Base-by-base conservation (phyloP, 495 filamentous ascomycete species). In the Aspergillus coremiiformis region DNA sequence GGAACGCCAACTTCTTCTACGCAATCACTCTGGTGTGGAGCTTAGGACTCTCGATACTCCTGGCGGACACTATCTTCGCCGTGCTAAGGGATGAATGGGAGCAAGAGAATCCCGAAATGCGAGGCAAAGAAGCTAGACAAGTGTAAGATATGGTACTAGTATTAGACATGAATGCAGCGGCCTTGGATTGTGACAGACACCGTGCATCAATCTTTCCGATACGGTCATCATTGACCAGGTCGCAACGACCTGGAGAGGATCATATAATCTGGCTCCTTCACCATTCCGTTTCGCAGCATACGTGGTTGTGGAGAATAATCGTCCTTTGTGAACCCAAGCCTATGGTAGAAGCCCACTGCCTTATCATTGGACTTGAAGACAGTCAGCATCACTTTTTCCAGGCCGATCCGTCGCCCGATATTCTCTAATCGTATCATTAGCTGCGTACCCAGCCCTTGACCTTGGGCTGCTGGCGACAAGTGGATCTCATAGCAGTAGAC, bases 1-100 rank as follows among this genome's bases (percentile, higher is more conserved):
- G 94, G 26, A 98, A 98, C 62, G 93, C 93, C 35, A 98, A 98
- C 66, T 98, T 98, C 73, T 98, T 97, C 72, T 98, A 98, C 61
- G 93, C 93, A 60, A 97, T 98, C 63, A 98, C 93, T 4, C 78
- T 98, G 0, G 93, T 97, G 14, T 98, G 93, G 93, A 93, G 89
- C 60, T 70, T 98, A 3, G 93, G 89, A 0, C 74, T 90, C 33
- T 90, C 88, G 1, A 75, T 89, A 27, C 63, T 96, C 24, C 78
- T 96, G 0, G 87, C 84, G 8, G 93, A 98, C 62, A 76, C 84
- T 42, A 70, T 96, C 3, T 98, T 92, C 69, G 89, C 91, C 0
- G 87, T 90, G 6, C 71, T 97, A 39, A 68, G 92, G 47, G 93
- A 98, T 57, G 94, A 98, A 66, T 92, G 88, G 86, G 93, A 98